phyloP scores from a whole-genome alignment of 2,329 filamentous ascomycete genomes.

The Didymella arachidicola region DNA sequence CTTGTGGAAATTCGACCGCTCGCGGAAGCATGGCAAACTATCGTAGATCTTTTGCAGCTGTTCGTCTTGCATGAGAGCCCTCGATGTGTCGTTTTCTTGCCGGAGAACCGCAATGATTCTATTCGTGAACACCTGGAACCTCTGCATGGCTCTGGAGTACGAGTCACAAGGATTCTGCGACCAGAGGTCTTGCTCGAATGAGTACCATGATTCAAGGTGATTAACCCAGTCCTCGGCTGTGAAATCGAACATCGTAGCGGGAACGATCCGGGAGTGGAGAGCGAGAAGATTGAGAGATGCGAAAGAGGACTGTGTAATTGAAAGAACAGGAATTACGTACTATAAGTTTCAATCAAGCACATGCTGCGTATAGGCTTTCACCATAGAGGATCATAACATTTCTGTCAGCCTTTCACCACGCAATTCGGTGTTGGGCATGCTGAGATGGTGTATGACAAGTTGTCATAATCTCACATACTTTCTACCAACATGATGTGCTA shows the following conservation, averaged over 20 bases:
- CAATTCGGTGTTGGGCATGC: background rate
- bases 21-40: conserved; percentile 5
- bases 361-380: background rate
- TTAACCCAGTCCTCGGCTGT: conserved; percentile 1
- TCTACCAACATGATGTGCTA: background rate
- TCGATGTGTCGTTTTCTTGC: background rate
- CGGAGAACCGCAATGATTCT: conserved; percentile 4
- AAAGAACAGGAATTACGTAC: background rate
- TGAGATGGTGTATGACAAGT: background rate
- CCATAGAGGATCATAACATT: background rate
- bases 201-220: background rate
- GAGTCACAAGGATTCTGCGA: conserved; percentile 3
- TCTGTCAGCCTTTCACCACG: background rate
- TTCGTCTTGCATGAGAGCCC: background rate
- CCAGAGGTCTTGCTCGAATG: background rate
- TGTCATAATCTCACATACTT: background rate
- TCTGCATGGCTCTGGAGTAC: conserved; percentile 6
- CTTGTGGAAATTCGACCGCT: background rate
- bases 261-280: background rate
- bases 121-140: conserved; percentile 15
- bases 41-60: background rate
- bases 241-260: background rate
- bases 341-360: background rate
- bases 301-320: background rate
- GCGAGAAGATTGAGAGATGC: background rate